A percentile compares a stretch with the other conserved stretches of the same genome.
These are phyloP conservation scores for Skeletonema menzelii DNA, from an alignment of 108 stramenopile species.

Conservation along the genomic window DNA sequence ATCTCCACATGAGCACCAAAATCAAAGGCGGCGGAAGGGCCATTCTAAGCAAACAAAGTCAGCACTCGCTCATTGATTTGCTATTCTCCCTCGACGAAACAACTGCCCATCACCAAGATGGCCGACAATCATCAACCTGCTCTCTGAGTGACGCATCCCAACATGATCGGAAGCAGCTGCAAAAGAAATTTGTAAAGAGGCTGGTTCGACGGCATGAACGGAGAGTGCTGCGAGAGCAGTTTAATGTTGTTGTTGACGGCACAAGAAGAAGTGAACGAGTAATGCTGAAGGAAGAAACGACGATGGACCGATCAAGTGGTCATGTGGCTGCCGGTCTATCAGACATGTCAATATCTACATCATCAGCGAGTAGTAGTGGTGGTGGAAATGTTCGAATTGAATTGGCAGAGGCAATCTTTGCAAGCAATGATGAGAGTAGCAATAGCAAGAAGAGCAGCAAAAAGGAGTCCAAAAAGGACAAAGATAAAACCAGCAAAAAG, in stretches of 20 bases:
- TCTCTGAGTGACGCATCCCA: slow-evolving; percentile 12
- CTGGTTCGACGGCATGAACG: slow-evolving; percentile 39
- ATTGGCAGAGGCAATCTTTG: slow-evolving; percentile 57
- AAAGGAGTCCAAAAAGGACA: slow-evolving; percentile 20
- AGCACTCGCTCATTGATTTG: slow-evolving; percentile 47
- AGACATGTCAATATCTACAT: not conserved
- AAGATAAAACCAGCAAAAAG: slow-evolving; percentile 19
- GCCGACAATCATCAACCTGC: not conserved
- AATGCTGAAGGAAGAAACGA: not conserved
- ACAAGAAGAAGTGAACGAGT: not conserved
- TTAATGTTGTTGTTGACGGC: not conserved
- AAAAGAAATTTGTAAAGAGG: slow-evolving; percentile 39
- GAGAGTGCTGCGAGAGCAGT: slow-evolving; percentile 5
- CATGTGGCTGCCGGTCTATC: not conserved
- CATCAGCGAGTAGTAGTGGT: too few relatives aligned
- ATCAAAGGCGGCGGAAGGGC: slow-evolving; percentile 73
- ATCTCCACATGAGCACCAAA: slow-evolving; percentile 12
- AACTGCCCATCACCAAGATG: slow-evolving; percentile 6
- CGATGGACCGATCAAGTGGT: not conserved
- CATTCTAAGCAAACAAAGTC: slow-evolving; percentile 41
- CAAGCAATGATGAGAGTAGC: not conserved
- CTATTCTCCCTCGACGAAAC: slow-evolving; percentile 33
- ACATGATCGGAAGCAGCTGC: slow-evolving; percentile 35
- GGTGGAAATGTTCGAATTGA: slow-evolving; percentile 52
- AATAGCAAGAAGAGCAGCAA: slow-evolving; percentile 16